A percentile compares a stretch with the other conserved stretches of the same genome.
Evolutionary conservation across 2,329 filamentous ascomycete genomes (phyloP).

Genomic region (Acrodontium crateriforme): DNA sequence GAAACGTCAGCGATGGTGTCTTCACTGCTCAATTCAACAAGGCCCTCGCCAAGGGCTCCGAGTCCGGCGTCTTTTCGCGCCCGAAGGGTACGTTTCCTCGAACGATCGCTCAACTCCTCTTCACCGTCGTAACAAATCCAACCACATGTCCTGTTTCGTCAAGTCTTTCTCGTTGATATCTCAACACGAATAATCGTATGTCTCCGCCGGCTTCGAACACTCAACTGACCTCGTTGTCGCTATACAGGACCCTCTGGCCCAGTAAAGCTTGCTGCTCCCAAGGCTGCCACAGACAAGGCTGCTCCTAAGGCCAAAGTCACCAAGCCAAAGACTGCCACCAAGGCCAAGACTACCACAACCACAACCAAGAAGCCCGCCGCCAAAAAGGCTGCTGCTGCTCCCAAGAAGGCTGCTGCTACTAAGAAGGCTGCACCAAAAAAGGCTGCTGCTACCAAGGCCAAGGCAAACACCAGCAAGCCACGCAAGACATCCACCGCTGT

Average conservation of each 20-base stretch:
- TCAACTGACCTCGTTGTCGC: slow-evolving; percentile 13
- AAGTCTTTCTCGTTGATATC: too few relatives aligned
- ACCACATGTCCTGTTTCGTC: too few relatives aligned
- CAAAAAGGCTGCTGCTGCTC: slow-evolving; percentile 38
- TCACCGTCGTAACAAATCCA: too few relatives aligned
- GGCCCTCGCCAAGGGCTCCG: slow-evolving; percentile 66
- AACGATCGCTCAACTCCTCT: slow-evolving; percentile 14
- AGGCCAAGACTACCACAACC: slow-evolving; percentile 14
- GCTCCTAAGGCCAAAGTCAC: slow-evolving; percentile 28
- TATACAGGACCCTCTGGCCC: slow-evolving; percentile 65
- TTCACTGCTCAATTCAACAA: slow-evolving; percentile 75
- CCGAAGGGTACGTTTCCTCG: slow-evolving; percentile 61
- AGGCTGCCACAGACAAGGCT: slow-evolving; percentile 40
- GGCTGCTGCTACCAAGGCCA: slow-evolving; percentile 23
- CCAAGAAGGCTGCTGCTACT: slow-evolving; percentile 22
- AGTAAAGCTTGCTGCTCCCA: slow-evolving; percentile 56
- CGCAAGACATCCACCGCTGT: slow-evolving; percentile 28
- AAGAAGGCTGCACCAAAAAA: slow-evolving; percentile 19
- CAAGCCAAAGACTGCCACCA: slow-evolving; percentile 29
- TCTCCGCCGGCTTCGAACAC: too few relatives aligned
- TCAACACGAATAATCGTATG: too few relatives aligned
- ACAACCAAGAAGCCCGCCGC: slow-evolving; percentile 29
- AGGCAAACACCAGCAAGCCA: slow-evolving; percentile 29
- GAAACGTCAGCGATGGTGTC: slow-evolving; percentile 36
- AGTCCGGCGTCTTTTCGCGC: slow-evolving; percentile 75